Conservation (phyloP, 2,329 filamentous ascomycete species). For the Apiospora rasikravindrae region DNA sequence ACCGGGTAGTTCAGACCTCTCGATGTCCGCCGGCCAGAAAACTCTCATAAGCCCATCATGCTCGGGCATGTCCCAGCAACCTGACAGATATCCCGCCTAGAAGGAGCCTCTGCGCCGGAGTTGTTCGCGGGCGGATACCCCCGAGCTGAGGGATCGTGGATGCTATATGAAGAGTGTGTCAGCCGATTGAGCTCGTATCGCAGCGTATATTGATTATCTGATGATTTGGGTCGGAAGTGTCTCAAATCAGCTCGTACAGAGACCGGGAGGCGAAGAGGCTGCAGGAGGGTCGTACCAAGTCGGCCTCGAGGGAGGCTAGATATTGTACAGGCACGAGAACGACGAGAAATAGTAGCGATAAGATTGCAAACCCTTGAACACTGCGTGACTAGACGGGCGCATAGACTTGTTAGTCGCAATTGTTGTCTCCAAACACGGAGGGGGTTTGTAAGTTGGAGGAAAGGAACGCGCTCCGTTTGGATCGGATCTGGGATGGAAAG, state of each 20-base stretch:
- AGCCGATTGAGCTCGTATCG: conserved; percentile 24
- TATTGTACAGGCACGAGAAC: conserved; percentile 84
- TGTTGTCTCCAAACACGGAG: not conserved
- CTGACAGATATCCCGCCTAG: conserved; percentile 52
- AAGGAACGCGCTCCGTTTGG: not conserved
- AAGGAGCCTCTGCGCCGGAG: conserved; percentile 93
- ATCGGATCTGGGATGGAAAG: not conserved
- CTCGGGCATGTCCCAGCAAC: conserved; percentile 65
- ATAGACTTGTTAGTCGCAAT: conserved; percentile 24
- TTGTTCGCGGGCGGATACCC: conserved; percentile 94
- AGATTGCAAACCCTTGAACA: conserved; percentile 80
- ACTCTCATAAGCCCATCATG: conserved; percentile 94
- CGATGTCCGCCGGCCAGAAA: conserved; percentile 94
- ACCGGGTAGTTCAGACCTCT: conserved; percentile 73
- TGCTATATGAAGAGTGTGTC: conserved; percentile 61
- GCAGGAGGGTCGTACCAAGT: conserved; percentile 65
- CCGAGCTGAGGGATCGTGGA: conserved; percentile 76
- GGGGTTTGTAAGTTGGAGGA: not conserved
- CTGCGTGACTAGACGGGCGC: conserved; percentile 69
- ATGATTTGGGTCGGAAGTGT: not conserved
- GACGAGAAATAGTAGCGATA: conserved; percentile 84
- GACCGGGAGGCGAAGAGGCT: conserved; percentile 7
- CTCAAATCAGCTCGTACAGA: conserved; percentile 14
- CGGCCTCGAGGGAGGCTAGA: conserved; percentile 79
- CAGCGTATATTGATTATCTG: not conserved